phyloP scores from a whole-genome alignment of 2,329 filamentous ascomycete genomes.

The Claviceps lovelessii region DNA sequence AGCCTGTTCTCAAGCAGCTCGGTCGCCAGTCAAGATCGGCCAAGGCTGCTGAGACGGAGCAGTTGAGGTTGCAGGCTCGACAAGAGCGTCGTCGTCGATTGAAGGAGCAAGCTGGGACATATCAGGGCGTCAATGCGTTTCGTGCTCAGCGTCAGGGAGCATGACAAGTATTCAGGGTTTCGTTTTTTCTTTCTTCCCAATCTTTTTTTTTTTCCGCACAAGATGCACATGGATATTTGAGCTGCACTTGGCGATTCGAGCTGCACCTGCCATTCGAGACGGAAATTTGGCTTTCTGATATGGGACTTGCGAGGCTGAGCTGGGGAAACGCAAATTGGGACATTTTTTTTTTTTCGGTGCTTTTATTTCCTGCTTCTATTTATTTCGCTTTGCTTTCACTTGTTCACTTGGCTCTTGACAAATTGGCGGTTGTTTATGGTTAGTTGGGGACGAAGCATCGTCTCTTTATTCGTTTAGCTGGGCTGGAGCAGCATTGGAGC shows the following conservation, averaged over 20 bases:
- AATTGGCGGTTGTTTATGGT: not conserved
- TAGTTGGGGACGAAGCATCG: not conserved
- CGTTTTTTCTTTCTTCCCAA: too few relatives aligned
- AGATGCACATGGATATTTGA: too few relatives aligned
- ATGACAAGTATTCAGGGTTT: not conserved
- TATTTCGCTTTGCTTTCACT: not conserved
- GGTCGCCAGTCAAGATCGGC: not conserved
- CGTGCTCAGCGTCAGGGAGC: constrained; percentile 7
- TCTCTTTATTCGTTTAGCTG: not conserved
- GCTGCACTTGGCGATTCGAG: not conserved
- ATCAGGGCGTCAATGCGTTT: constrained; percentile 16
- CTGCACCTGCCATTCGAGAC: not conserved
- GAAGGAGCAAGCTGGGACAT: constrained; percentile 6
- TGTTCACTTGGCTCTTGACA: not conserved
- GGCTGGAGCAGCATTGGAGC: not conserved
- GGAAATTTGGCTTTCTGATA: not conserved
- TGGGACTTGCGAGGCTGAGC: not conserved
- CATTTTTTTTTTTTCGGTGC: not conserved
- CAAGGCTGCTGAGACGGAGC: not conserved
- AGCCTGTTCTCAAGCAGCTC: not conserved
- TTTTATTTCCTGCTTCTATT: not conserved
- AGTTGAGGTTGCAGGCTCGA: constrained; percentile 2
- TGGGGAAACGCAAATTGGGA: not conserved
- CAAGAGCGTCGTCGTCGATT: constrained; percentile 3
- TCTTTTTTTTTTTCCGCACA: too few relatives aligned